Conservation (phyloP, 352 stramenopile species). For the Globisporangium carolinianum region DNA sequence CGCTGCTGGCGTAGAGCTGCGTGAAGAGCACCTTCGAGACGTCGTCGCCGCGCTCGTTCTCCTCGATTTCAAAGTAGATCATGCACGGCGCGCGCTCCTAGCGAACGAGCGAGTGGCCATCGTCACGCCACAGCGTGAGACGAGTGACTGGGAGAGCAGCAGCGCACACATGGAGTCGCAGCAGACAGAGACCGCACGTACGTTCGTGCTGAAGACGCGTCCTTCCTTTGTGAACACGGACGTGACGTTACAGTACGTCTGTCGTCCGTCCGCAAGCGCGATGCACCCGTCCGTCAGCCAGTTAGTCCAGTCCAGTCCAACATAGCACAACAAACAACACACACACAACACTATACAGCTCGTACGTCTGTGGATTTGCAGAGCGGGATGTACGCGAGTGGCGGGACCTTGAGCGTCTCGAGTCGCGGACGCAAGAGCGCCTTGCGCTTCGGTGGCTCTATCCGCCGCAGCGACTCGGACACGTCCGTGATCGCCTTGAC, state of each 20-base stretch:
- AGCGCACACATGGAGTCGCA: no score
- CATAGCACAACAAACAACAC: not conserved
- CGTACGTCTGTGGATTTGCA: slow-evolving; percentile 75
- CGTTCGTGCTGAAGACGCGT: slow-evolving; percentile 75
- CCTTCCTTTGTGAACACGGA: slow-evolving; percentile 57
- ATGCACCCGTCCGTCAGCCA: not conserved
- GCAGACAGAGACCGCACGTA: slow-evolving; percentile 12
- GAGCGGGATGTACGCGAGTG: slow-evolving; percentile 65
- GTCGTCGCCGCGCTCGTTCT: slow-evolving; percentile 32
- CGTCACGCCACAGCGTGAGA: not conserved
- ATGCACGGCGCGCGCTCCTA: slow-evolving; percentile 74
- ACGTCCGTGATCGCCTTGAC: slow-evolving; percentile 79
- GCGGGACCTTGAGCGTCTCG: slow-evolving; percentile 42
- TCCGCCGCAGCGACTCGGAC: slow-evolving; percentile 57
- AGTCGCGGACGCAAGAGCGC: slow-evolving; percentile 38
- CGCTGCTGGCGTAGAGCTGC: slow-evolving; percentile 33
- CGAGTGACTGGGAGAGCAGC: not conserved
- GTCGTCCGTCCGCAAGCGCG: not conserved
- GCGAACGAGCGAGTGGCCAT: not conserved
- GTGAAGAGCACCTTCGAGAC: slow-evolving; percentile 64
- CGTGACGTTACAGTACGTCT: slow-evolving; percentile 59
- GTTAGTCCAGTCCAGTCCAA: not conserved
- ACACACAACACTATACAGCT: not conserved
- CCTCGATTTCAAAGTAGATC: slow-evolving; percentile 63
- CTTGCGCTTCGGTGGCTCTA: slow-evolving; percentile 65